These are phyloP conservation scores for Casuarina glauca DNA, from an alignment of 306 rosid species.

Conservation along the genomic window DNA sequence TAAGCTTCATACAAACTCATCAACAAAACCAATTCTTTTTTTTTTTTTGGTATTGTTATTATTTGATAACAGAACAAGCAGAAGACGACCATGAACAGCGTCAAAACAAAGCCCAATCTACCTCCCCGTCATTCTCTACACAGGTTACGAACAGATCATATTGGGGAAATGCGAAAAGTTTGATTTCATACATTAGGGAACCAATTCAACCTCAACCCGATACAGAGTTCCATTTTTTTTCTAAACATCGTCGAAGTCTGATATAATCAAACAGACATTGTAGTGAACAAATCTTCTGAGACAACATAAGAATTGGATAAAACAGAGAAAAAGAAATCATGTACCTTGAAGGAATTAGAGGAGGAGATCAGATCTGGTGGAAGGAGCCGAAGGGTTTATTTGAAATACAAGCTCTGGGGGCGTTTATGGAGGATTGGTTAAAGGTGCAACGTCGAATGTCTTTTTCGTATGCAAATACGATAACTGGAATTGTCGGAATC, in stretches of 20 bases:
- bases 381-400: not conserved
- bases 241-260: not conserved
- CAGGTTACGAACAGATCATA: not conserved
- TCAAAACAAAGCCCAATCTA: not conserved
- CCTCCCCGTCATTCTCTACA: not conserved
- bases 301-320: not conserved
- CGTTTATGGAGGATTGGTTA: not conserved
- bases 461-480: not conserved
- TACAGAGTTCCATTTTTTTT: not conserved
- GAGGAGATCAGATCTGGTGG: constrained; percentile 6
- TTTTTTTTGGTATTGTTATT: too few species aligned
- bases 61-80: not conserved
- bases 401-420: not conserved
- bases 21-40: not conserved
- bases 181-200: not conserved
- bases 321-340: not conserved
- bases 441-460: not conserved
- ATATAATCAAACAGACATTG: not conserved
- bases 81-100: not conserved
- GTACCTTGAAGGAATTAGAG: constrained; percentile 14
- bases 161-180: not conserved
- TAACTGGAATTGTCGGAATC: not conserved
- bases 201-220: not conserved
- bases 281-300: not conserved
- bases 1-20: not conserved